Base-by-base conservation (phyloP, 768 basidiomycete genomes). In the Tulasnella sp. region DNA sequence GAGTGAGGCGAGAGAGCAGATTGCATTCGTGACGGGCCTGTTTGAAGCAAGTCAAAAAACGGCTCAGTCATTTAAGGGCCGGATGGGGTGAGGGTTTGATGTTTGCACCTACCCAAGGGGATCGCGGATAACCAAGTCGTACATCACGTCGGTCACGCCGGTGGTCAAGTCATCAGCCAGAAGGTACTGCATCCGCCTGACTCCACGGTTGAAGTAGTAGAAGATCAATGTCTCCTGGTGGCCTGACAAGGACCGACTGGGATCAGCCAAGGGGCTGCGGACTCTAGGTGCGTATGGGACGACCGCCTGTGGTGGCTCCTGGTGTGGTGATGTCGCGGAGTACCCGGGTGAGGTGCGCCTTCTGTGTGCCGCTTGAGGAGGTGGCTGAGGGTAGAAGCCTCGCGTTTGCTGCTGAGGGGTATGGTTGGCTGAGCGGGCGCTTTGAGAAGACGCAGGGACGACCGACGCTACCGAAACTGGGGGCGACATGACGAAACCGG, bases 1-100 rank as follows among this genome's bases (percentile, higher is more conserved):
- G 42, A 87, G 75, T 65, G 79, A 80, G 44, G 85, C 80, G 49
- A 89, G 74, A n/a, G 87, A 85, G 69, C 82, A 85, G 34, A 87
- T 76, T 4, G 86, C 82, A 68, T 81, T 79, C 4, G 84, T 80
- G 44, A 87, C 78, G 1, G 84, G 78, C n/a, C 57, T 59, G 31
- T 22, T 21, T n/a, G 15, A 30, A 57, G 24, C 17, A 49, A 49
- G 49, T 19, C 29, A 24, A 52, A 46, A 43, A 19, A 22, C 5
- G 21, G 38, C 43, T 57, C 57, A 59, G 57, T 7, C 34, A 38
- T 38, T 38, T 38, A 5, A 38, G 34, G 34, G 34, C 15, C 34
- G 15, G 34, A 5, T 15, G 5, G 5, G 5, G 34, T 38, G 7
- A 38, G 15, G 15, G 7, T 7, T 15, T 31, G 27, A 1, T 1